Percentiles rank a stretch among this genome's conserved stretches.
These are phyloP conservation scores for Fusarium sp. DNA, from an alignment of 2,329 filamentous ascomycete species.

Conservation along the genomic window DNA sequence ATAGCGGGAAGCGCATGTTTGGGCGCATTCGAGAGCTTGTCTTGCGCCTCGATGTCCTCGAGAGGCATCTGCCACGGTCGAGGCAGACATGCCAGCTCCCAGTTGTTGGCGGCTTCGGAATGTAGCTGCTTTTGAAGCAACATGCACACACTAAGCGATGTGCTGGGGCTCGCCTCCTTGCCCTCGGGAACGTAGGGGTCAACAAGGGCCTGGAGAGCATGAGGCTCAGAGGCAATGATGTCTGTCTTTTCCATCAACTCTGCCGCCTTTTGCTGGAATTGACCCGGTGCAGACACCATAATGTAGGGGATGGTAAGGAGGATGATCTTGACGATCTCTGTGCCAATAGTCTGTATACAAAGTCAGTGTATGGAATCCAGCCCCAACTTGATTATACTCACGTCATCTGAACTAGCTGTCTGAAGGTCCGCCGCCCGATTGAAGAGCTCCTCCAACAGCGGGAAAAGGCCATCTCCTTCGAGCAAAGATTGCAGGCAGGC, in stretches of 20 bases:
- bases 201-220: conserved; percentile 84
- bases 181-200: conserved; percentile 81
- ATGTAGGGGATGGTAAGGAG: conserved; percentile 93
- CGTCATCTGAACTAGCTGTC: conserved; percentile 91
- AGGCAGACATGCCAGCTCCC: conserved; percentile 77
- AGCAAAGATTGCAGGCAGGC: conserved; percentile 85
- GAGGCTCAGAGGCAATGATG: conserved; percentile 89
- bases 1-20: conserved; percentile 85
- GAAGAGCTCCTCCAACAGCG: conserved; percentile 90
- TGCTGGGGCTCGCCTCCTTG: conserved; percentile 70
- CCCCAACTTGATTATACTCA: conserved; percentile 58
- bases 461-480: conserved; percentile 86
- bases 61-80: conserved; percentile 73
- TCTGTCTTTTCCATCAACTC: conserved; percentile 93
- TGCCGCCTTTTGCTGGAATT: conserved; percentile 77
- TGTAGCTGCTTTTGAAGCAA: conserved; percentile 89
- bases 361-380: conserved; percentile 19
- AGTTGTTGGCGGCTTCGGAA: conserved; percentile 76
- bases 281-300: conserved; percentile 76
- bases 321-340: conserved; percentile 97
- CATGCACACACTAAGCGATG: conserved; percentile 76
- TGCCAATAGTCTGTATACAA: conserved; percentile 67
- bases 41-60: conserved; percentile 69
- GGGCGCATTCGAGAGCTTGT: conserved; percentile 67
- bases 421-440: conserved; percentile 90